Base-by-base conservation (phyloP, 495 filamentous ascomycete species). In the Lentithecium fluviatile region DNA sequence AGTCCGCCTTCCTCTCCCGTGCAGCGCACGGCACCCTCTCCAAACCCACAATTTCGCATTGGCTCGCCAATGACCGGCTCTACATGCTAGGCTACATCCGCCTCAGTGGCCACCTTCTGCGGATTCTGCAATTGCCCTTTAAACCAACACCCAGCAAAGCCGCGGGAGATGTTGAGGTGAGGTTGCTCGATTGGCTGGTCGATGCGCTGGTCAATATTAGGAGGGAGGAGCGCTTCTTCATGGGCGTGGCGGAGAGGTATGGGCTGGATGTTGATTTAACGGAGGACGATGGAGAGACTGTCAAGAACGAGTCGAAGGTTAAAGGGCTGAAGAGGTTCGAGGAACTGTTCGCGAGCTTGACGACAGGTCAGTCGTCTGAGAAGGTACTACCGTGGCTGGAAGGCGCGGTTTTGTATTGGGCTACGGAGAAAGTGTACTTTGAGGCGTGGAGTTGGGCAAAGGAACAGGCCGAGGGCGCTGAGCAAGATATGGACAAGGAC, bases 11-110 rank as follows among this genome's bases (percentile, higher is more conserved):
- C 49, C 49, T 60, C 19, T 13, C 17, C n/a, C 58, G 17, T 24
- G 58, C 58, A 5, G 58, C 58, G 1, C 1, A 2, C 15, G 58
- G 58, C 7, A 17, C 15, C 17, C 58, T 60, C 38, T 26, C 58
- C 36, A 52, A 54, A 24, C 10, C 36, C 19, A 46, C 32, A 15
- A 53, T 60, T 1, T 45, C 58, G 11, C 21, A 54, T 17, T 60
- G 58, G 58, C 58, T 60, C 25, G 58, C 58, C 24, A 60, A 60
- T 21, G 58, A 60, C 34, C 48, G 58, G 2, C 29, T 60, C 2
- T 60, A 60, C 49, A 60, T 60, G 58, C 58, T 36, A 45, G 58
- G 58, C 38, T 60, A 60, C 38, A 60, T 60, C n/a, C 48, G 26
- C 10, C 58, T 60, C 21, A 53, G 48, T 38, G 58, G 58, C 21